Evolutionary conservation across 805 yeast species (phyloP), one percentile per base, ranked within the genome.

Genomic region (Candida jianshihensis): DNA sequence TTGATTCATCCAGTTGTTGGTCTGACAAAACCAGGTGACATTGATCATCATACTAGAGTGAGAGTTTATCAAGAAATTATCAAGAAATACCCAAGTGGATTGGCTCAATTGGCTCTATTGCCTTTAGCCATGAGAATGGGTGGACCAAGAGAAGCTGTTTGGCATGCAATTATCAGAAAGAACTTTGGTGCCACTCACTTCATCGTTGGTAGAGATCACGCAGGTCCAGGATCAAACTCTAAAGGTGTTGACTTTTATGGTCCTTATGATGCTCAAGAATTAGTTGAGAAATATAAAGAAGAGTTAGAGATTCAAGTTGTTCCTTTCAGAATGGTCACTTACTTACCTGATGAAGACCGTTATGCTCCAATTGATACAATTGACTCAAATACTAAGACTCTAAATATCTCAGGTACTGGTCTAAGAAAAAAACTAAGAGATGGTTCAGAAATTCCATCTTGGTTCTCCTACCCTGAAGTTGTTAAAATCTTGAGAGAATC

Each of bases 101-200:
- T 89, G 75, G 97, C 97, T 13, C 78, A 84, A 46, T 68, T 89
- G 43, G 81, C 96, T 8, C 67, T 89, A 46, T 71, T 89, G 51
- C 97, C 97, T 11, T 70, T 89, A 55, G 97, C 97, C 27, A 89
- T 89, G 97, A 81, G 97, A 72, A 89, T 89, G 97, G 97, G 92
- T 38, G 97, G 97, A 61, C 97, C 90, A 61, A 78, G 95, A 60
- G 97, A 89, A 66, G 97, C 97, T 17, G 84, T 89, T 31, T 90
- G 97, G 97, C 97, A 89, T 59, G 96, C 97, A 14, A 81, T 90
- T 54, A 89, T 89, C 59, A 83, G 97, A 65, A 86, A 87, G 70
- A 89, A 89, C 67, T 88, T 81, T 58, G 97, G 97, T 57, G 96
- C 95, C 38, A 83, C 96, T 36, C 97, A 90, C 61, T 90, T 90